Evolutionary conservation across 2,329 filamentous ascomycete species (phyloP).

Genomic region (Ampelomyces quisqualis): DNA sequence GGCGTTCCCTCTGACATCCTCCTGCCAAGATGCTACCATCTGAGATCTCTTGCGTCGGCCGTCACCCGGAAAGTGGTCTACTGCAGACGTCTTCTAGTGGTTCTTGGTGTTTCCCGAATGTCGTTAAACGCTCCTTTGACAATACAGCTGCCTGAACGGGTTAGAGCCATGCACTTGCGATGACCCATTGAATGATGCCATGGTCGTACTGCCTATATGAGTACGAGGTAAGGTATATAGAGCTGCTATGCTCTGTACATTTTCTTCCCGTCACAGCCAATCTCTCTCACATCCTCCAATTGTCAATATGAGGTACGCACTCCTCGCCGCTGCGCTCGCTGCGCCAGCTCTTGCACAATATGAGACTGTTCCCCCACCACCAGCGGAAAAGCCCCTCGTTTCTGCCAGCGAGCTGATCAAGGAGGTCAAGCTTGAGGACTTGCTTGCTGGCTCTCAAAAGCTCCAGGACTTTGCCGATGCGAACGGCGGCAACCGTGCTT

Average conservation of each 20-base stretch:
- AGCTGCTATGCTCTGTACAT: neutral
- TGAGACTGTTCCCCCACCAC: conserved; percentile 1
- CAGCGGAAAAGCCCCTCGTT: conserved; percentile 16
- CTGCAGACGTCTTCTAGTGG: conserved; percentile 6
- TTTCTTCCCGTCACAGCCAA: conserved; percentile 9
- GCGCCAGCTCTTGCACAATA: conserved; percentile 21
- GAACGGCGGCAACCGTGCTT: conserved; percentile 40
- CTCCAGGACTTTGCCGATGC: conserved; percentile 37
- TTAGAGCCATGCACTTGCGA: conserved; percentile 11
- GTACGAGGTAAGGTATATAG: conserved; percentile 25
- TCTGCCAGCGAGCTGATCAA: conserved; percentile 26
- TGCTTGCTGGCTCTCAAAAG: conserved; percentile 37
- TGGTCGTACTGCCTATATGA: conserved; percentile 6
- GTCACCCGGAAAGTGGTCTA: conserved; percentile 15
- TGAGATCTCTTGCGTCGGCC: conserved; percentile 12
- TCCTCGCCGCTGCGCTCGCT: conserved; percentile 21
- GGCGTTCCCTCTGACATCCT: conserved; percentile 8
- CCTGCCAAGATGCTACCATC: conserved; percentile 4
- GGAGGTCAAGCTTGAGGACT: conserved; percentile 33
- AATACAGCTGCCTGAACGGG: conserved; percentile 28
- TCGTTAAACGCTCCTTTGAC: conserved; percentile 6
- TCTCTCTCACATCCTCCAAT: conserved; percentile 9
- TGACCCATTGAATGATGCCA: conserved; percentile 1
- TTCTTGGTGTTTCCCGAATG: conserved; percentile 18
- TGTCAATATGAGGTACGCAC: conserved; percentile 34